These are phyloP conservation scores for Ogataea methanolica DNA, from an alignment of 805 yeast species.

Conservation along the genomic window DNA sequence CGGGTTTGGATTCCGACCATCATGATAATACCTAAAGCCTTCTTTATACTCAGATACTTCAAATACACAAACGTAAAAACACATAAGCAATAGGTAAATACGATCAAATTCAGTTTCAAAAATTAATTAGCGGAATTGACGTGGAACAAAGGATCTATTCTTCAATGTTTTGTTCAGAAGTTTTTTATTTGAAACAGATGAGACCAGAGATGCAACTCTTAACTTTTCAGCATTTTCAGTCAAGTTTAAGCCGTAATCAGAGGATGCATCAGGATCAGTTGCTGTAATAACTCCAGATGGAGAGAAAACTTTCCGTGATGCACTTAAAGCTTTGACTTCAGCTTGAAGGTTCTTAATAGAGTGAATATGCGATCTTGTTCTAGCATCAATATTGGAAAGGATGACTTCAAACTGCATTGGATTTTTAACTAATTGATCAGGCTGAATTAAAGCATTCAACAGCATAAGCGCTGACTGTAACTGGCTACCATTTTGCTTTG, in stretches of 20 bases:
- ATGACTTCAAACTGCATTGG: conserved; percentile 26
- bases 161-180: conserved; percentile 8
- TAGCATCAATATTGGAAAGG: conserved; percentile 24
- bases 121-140: not conserved
- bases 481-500: conserved; percentile 12
- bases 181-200: conserved; percentile 10
- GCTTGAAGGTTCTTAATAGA: conserved; percentile 13
- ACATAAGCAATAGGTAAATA: too few species aligned
- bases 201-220: conserved; percentile 8
- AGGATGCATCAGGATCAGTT: not conserved
- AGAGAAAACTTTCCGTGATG: not conserved
- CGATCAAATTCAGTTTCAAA: too few species aligned
- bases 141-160: not conserved
- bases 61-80: too few species aligned
- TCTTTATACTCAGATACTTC: too few species aligned
- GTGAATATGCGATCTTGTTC: conserved; percentile 15
- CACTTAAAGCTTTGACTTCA: conserved; percentile 6
- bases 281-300: not conserved
- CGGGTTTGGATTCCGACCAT: too few species aligned
- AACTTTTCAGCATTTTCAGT: conserved; percentile 5
- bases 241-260: not conserved
- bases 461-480: conserved; percentile 24
- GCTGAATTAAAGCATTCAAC: conserved; percentile 25
- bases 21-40: too few species aligned
- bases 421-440: conserved; percentile 24